Evolutionary conservation across 371 early-diverging fungal genomes (phyloP).

Genomic region (Mortierella sp.): DNA sequence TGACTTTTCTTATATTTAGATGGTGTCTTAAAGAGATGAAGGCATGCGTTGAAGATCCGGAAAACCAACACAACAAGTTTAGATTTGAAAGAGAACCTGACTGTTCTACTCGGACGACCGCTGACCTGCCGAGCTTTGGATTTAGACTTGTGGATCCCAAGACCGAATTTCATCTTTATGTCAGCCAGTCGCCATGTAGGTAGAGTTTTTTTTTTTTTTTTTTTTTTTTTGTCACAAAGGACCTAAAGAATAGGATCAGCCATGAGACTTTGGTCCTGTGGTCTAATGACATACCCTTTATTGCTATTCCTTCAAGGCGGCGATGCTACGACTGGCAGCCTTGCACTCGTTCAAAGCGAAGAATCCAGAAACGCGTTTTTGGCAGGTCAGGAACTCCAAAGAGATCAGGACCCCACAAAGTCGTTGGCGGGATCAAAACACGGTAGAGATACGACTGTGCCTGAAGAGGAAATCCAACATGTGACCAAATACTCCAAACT

Average conservation of each 20-base stretch:
- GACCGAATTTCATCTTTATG: conserved; percentile 73
- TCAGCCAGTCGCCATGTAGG: conserved; percentile 83
- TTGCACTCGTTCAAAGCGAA: conserved; percentile 63
- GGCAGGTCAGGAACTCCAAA: background rate
- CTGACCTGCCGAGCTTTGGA: background rate
- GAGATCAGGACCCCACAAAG: background rate
- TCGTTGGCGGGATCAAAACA: background rate
- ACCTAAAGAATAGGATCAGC: too few relatives aligned
- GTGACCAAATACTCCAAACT: too few relatives aligned
- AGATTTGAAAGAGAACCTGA: conserved; percentile 2
- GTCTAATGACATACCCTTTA: too few relatives aligned
- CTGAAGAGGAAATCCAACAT: too few relatives aligned
- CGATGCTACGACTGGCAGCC: conserved; percentile 77
- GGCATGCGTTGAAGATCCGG: conserved; percentile 6
- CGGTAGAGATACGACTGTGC: background rate
- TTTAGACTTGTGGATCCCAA: conserved; percentile 29
- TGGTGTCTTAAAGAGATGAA: conserved; percentile 42
- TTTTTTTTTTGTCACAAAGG: too few relatives aligned
- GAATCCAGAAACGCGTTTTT: conserved; percentile 54
- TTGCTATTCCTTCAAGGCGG: conserved; percentile 64
- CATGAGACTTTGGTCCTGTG: too few relatives aligned
- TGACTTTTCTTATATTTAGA: conserved; percentile 12
- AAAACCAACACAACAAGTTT: conserved; percentile 17
- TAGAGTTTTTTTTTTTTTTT: background rate
- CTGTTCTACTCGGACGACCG: background rate